Base-by-base conservation (phyloP, 2,329 filamentous ascomycete species). In the Sclerotinia trifoliorum region DNA sequence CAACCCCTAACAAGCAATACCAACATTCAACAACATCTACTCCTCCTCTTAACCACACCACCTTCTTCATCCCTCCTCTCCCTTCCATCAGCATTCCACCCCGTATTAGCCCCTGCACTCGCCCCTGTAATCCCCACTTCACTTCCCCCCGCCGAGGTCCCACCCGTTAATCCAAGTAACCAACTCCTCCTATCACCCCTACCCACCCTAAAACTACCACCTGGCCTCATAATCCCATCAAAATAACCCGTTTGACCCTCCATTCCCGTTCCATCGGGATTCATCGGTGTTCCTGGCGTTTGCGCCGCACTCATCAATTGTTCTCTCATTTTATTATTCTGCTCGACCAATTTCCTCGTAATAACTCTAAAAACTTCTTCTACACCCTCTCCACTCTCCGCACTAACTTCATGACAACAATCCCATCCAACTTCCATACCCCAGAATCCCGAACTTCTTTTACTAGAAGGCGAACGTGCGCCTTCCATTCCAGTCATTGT, bases 321-420 rank as follows among this genome's bases (percentile, higher is more conserved):
- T 19, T 82, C 80, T 70, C 85, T 84, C 19, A 84, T 77, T 57
- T 82, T 83, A 68, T 89, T 82, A 69, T 84, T 81, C 76, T 94
- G 86, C 81, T 97, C 94, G 6, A 90, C 88, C 24, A 90, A 80
- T 80, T 96, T 96, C 75, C 96, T 84, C 11, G 94, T 95, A 57
- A 93, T 90, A 35, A 96, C 92, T 1, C 94, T 86, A 75, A 98
- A 98, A 0, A 99, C 93, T 80, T 98, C 95, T 74, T 98, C 95
- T 24, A 99, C 94, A 24, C 94, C 94, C 82, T 97, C 94, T 68
- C 94, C 94, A 75, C 90, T 93, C 82, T 96, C 94, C 60, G 94
- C 94, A 74, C 90, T 94, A 77, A 99, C 94, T 81, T 99, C 95
- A 79, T 98, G 95, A 78, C 94, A 98, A 71, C 93, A 96, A 76